Conservation (phyloP, 1,139 yeast species). For the Pichia sp. region DNA sequence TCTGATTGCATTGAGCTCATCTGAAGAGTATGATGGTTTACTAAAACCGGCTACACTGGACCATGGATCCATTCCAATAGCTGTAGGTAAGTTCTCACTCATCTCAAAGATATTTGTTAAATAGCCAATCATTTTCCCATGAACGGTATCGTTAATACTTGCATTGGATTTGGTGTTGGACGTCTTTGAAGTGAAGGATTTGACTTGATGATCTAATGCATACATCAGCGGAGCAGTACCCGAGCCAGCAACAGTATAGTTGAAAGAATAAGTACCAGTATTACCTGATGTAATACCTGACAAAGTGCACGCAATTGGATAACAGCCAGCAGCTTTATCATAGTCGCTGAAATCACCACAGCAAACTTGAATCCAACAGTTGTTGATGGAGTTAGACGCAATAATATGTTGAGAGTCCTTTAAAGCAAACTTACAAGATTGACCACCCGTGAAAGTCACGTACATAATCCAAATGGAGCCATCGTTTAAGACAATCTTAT, state of each 20-base stretch:
- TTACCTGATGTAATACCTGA: conserved; percentile 28
- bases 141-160: conserved; percentile 49
- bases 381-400: conserved; percentile 42
- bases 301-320: conserved; percentile 36
- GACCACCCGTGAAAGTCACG: conserved; percentile 42
- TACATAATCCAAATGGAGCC: conserved; percentile 54
- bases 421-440: conserved; percentile 30
- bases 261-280: conserved; percentile 43
- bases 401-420: conserved; percentile 33
- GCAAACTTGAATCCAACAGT: conserved; percentile 56
- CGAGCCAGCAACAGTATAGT: conserved; percentile 47
- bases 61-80: conserved; percentile 60
- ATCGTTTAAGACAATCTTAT: conserved; percentile 45
- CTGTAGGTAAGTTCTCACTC: conserved; percentile 42
- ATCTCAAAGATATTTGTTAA: conserved; percentile 43
- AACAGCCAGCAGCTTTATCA: conserved; percentile 60
- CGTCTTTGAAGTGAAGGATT: conserved; percentile 36
- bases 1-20: conserved; percentile 47
- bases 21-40: conserved; percentile 36
- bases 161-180: conserved; percentile 38
- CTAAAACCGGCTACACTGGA: conserved; percentile 24
- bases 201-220: conserved; percentile 68
- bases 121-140: conserved; percentile 61
- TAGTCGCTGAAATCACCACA: conserved; percentile 28
- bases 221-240: conserved; percentile 47